Percentiles rank a stretch among this genome's conserved stretches.
Evolutionary conservation across 2,329 filamentous ascomycete genomes (phyloP).

Genomic region (Thelonectria olida): DNA sequence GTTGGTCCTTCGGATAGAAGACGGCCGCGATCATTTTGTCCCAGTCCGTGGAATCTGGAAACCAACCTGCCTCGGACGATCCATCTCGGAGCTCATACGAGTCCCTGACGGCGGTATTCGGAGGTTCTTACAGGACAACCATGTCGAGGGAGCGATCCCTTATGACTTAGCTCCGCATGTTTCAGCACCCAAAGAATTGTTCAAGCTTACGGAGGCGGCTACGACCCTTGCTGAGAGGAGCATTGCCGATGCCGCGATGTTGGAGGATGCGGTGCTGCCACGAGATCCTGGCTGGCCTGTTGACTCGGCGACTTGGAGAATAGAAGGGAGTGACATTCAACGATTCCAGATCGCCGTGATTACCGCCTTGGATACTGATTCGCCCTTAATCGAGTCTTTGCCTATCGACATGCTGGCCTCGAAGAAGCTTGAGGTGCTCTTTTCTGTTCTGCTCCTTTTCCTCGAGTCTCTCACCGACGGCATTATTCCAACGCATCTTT

Average conservation of each 20-base stretch:
- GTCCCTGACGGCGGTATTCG: constrained; percentile 85
- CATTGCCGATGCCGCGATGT: constrained; percentile 69
- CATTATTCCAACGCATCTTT: constrained; percentile 75
- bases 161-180: constrained; percentile 70
- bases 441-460: constrained; percentile 78
- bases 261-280: constrained; percentile 63
- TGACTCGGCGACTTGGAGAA: constrained; percentile 51
- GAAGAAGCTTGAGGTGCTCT: constrained; percentile 78
- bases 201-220: constrained; percentile 86
- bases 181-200: constrained; percentile 88
- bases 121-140: constrained; percentile 51
- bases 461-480: constrained; percentile 80
- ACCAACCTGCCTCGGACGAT: constrained; percentile 83
- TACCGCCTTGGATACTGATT: constrained; percentile 78
- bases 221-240: constrained; percentile 65
- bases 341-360: constrained; percentile 52
- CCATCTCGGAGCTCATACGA: constrained; percentile 86
- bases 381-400: constrained; percentile 68
- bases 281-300: constrained; percentile 70
- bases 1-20: constrained; percentile 82
- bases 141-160: constrained; percentile 59
- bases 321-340: constrained; percentile 35
- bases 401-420: constrained; percentile 69
- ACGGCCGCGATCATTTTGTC: constrained; percentile 92
- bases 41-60: constrained; percentile 82